These are phyloP conservation scores for Pontederia paniculata DNA, from an alignment of 176 grass and related monocot genomes.

Conservation along the genomic window DNA sequence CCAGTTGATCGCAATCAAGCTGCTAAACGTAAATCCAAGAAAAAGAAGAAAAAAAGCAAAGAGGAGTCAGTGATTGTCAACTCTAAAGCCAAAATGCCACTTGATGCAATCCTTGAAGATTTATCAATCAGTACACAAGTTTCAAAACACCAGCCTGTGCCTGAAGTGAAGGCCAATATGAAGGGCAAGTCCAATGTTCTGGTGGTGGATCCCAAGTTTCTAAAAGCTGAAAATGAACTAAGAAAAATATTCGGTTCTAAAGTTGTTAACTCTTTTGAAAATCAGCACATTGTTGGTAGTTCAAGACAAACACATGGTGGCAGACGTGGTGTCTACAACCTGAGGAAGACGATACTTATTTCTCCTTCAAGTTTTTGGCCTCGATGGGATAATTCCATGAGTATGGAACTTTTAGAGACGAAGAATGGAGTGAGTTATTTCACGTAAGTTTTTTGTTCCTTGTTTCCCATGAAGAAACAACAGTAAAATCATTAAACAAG, in stretches of 20 bases:
- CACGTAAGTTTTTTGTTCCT: constrained; percentile 38
- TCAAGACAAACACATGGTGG: constrained; percentile 67
- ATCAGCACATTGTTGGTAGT: constrained; percentile 49
- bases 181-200: constrained; percentile 34
- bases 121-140: constrained; percentile 51
- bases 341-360: constrained; percentile 76
- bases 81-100: constrained; percentile 31
- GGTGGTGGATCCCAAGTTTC: constrained; percentile 66
- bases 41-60: constrained; percentile 92
- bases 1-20: constrained; percentile 15
- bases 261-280: constrained; percentile 91
- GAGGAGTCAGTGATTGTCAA: constrained; percentile 22
- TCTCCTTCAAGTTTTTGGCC: constrained; percentile 66
- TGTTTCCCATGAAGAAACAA: background rate
- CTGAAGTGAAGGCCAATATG: constrained; percentile 23
- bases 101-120: constrained; percentile 75
- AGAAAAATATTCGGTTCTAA: constrained; percentile 96
- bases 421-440: constrained; percentile 78
- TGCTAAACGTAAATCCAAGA: constrained; percentile 84
- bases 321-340: constrained; percentile 48
- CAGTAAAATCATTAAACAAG: background rate
- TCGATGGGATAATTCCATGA: constrained; percentile 74
- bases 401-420: constrained; percentile 75
- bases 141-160: constrained; percentile 14
- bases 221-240: constrained; percentile 93